These are phyloP conservation scores for Toxicodendron radicans DNA, from an alignment of 345 rosid genomes.

Conservation along the genomic window DNA sequence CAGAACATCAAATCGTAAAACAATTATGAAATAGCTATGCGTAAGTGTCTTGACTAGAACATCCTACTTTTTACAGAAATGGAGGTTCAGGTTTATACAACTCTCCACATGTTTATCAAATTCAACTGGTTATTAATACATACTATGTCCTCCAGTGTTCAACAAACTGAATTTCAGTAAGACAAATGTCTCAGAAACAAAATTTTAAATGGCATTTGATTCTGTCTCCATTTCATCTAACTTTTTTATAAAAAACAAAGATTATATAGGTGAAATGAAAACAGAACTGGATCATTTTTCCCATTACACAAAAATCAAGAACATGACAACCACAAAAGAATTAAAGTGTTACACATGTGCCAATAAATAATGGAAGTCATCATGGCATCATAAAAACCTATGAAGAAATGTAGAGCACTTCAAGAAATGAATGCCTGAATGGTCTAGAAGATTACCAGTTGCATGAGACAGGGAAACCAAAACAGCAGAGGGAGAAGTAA, in stretches of 20 bases:
- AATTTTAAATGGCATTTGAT: neutral
- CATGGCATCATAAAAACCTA: constrained; percentile 8
- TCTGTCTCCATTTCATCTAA: too few species aligned
- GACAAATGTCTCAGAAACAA: neutral
- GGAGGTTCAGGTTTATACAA: neutral
- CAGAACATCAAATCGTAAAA: neutral
- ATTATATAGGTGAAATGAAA: neutral
- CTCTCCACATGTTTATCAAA: too few species aligned
- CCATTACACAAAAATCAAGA: neutral
- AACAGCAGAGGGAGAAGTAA: constrained; percentile 68
- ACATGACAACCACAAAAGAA: neutral
- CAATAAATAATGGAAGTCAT: neutral
- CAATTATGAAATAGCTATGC: neutral
- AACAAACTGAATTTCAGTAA: neutral
- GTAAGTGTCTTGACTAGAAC: neutral
- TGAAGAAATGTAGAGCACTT: neutral
- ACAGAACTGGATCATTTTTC: neutral
- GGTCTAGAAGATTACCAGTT: constrained; percentile 51
- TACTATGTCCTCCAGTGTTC: neutral
- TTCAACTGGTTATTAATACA: neutral
- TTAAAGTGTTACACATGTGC: neutral
- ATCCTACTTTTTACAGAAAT: neutral
- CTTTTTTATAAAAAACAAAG: neutral
- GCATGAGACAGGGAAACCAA: constrained; percentile 75
- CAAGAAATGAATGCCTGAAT: constrained; percentile 6